Evolutionary conservation across 1,139 yeast species (phyloP).

Genomic region (Candida glucosophila): DNA sequence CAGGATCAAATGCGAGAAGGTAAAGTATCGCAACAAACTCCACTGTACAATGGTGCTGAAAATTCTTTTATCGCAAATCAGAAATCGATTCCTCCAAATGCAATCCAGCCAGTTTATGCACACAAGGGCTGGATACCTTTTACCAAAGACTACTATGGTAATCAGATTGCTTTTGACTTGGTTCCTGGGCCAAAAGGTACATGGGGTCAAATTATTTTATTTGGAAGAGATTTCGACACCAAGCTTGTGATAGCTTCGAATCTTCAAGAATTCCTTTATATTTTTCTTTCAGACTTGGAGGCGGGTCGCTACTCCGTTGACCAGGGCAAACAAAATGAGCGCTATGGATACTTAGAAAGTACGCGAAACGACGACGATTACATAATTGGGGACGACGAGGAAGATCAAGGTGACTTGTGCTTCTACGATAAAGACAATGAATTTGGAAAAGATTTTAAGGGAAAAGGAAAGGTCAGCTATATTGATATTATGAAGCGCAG

Average conservation of each 20-base stretch:
- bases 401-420: slow-evolving; percentile 60
- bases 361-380: slow-evolving; percentile 36
- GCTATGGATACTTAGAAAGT: slow-evolving; percentile 21
- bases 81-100: slow-evolving; percentile 64
- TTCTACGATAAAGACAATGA: slow-evolving; percentile 42
- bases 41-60: slow-evolving; percentile 5
- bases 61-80: slow-evolving; percentile 51
- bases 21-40: slow-evolving; percentile 5
- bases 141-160: slow-evolving; percentile 81
- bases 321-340: slow-evolving; percentile 33
- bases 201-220: slow-evolving; percentile 78
- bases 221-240: slow-evolving; percentile 85
- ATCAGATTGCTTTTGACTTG: slow-evolving; percentile 81
- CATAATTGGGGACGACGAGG: slow-evolving; percentile 48
- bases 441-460: slow-evolving; percentile 16
- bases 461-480: slow-evolving; percentile 47
- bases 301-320: slow-evolving; percentile 64
- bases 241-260: slow-evolving; percentile 71
- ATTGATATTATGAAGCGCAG: slow-evolving; percentile 49
- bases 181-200: slow-evolving; percentile 60
- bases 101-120: slow-evolving; percentile 66
- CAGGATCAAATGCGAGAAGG: slow-evolving; percentile 11
- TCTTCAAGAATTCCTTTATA: slow-evolving; percentile 77
- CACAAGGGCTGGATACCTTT: slow-evolving; percentile 89
- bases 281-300: slow-evolving; percentile 79